Base-by-base conservation (phyloP, 768 basidiomycete species). In the Agrocybe chaxingu region DNA sequence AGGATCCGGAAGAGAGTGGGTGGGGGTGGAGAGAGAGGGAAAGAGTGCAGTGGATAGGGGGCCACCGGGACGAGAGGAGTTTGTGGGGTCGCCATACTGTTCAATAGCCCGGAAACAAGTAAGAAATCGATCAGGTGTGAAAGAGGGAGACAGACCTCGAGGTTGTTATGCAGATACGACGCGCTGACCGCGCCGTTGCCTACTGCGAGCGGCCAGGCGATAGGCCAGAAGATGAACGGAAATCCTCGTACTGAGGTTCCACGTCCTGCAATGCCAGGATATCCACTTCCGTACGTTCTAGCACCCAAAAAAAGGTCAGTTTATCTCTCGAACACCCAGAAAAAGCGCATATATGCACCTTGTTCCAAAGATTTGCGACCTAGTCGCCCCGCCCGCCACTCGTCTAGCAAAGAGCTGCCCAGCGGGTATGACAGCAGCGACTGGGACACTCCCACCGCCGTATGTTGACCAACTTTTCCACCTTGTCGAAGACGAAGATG, bases 161-260 rank as follows among this genome's bases (percentile, higher is more conserved):
- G 33, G 30, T 58, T 56, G 29, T 58, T 62, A 42, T 57, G 47
- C 29, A 63, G 54, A 35, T 68, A 66, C 7, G 52, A 51, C 5
- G 57, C 59, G 5, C 64, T 66, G 4, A 56, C 48, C 10, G 54
- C 11, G 50, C 60, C 66, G 34, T 33, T 65, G 1, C 63, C 65
- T 16, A 13, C 50, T 2, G 49, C 47, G 32, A 49, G 35, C 8
- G 66, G 70, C 78, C 80, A 84, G 1, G 74, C 68, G 5, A 84
- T 13, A 0, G 83, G 82, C 82, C 83, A 85, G 65, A 75, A 85
- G 56, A 70, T 73, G 50, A 82, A 85, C 1, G 84, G 84, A 60
- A 85, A 84, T 3, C 71, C 71, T 0, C 74, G 68, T 0, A 73
- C 73, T 1, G 53, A 38, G n/a, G 80, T 77, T 16, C 80, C 80